These are phyloP conservation scores for Lactarius deliciosus DNA, from an alignment of 768 basidiomycete genomes.

Conservation along the genomic window DNA sequence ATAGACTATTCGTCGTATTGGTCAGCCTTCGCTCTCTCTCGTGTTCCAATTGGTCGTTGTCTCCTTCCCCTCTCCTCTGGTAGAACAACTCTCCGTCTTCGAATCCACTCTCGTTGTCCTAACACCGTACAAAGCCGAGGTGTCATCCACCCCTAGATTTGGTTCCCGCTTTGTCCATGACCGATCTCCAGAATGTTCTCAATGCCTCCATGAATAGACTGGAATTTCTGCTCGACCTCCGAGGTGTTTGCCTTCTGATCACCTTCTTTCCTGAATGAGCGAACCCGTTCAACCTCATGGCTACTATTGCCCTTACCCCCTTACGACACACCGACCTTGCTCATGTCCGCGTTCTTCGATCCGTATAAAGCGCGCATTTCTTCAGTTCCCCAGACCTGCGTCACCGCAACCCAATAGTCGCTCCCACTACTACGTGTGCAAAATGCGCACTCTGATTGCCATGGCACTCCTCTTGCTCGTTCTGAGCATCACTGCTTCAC, in stretches of 20 bases:
- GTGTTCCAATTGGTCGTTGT: neutral
- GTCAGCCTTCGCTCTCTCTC: neutral
- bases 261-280: neutral
- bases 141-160: neutral
- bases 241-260: slow-evolving; percentile 3
- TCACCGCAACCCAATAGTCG: neutral
- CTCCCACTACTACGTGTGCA: neutral
- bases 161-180: neutral
- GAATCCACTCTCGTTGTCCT: neutral
- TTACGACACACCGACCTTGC: slow-evolving; percentile 4
- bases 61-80: neutral
- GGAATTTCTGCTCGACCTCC: neutral
- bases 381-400: neutral
- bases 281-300: neutral
- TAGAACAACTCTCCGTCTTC: neutral
- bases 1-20: neutral
- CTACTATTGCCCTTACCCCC: neutral
- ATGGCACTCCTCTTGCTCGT: slow-evolving; percentile 15
- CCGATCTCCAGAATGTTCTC: too few species aligned
- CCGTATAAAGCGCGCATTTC: slow-evolving; percentile 9
- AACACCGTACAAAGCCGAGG: neutral
- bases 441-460: slow-evolving; percentile 12
- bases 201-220: neutral
- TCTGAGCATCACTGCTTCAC: slow-evolving; percentile 10
- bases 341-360: neutral